Percentiles rank a stretch among this genome's conserved stretches.
Evolutionary conservation across 306 rosid species (phyloP).

Genomic region (Sesbania bispinosa): DNA sequence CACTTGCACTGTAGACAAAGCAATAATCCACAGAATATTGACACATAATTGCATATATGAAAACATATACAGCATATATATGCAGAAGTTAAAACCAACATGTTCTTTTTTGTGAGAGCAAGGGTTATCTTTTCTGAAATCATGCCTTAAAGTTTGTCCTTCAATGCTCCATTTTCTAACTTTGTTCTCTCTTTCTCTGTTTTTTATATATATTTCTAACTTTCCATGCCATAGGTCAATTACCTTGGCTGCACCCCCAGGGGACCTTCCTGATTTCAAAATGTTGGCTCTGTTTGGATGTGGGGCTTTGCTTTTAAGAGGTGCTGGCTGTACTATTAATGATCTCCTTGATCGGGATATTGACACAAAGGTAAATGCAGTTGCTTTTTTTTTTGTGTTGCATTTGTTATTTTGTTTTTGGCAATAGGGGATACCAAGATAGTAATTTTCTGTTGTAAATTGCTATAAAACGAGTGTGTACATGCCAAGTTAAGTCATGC

Average conservation of each 20-base stretch:
- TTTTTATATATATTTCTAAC: not conserved
- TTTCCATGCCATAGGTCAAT: slow-evolving; percentile 62
- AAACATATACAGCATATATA: not conserved
- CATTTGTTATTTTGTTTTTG: not conserved
- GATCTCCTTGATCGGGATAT: slow-evolving; percentile 87
- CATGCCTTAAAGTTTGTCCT: not conserved
- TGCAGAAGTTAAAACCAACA: not conserved
- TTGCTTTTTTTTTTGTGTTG: not conserved
- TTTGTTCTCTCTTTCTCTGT: not conserved
- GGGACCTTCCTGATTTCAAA: slow-evolving; percentile 78
- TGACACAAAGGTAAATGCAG: slow-evolving; percentile 55
- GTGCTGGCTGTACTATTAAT: slow-evolving; percentile 84
- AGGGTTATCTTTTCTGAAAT: not conserved
- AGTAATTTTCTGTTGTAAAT: slow-evolving; percentile 5
- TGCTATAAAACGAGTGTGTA: not conserved
- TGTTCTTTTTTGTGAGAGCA: not conserved
- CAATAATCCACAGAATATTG: not conserved
- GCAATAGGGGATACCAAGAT: not conserved
- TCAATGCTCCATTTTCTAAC: not conserved
- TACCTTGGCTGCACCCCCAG: slow-evolving; percentile 73
- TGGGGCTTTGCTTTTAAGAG: slow-evolving; percentile 85
- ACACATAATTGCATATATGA: not conserved
- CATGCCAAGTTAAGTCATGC: slow-evolving; percentile 18
- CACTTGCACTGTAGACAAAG: not conserved
- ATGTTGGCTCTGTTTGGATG: slow-evolving; percentile 70